Conservation (phyloP, 352 stramenopile genomes). For the Aphanomyces stellatus region DNA sequence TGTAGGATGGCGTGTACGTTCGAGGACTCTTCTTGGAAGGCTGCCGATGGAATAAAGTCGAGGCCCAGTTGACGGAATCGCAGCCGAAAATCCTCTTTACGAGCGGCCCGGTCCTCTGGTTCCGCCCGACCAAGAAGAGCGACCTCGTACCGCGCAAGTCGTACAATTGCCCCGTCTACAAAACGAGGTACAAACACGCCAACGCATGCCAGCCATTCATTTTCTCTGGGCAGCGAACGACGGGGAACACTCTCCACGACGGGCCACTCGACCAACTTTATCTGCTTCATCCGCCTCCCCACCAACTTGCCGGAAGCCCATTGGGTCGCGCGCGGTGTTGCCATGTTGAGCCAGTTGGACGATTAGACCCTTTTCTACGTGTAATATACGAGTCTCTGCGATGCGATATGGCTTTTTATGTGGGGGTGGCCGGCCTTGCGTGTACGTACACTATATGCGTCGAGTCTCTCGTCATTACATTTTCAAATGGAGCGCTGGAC, state of each 20-base stretch:
- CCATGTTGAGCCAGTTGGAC: constrained; percentile 88
- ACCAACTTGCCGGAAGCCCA: constrained; percentile 70
- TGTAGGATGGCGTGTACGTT: constrained; percentile 79
- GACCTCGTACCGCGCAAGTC: constrained; percentile 52
- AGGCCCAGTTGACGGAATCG: constrained; percentile 62
- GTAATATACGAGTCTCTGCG: too few relatives aligned
- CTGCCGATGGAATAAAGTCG: constrained; percentile 74
- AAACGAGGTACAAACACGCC: constrained; percentile 58
- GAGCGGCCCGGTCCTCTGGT: constrained; percentile 71
- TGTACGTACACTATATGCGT: too few relatives aligned
- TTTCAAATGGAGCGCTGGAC: too few relatives aligned
- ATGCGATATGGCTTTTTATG: too few relatives aligned
- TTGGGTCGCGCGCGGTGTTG: constrained; percentile 90
- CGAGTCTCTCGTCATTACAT: too few relatives aligned
- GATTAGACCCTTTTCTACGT: too few relatives aligned
- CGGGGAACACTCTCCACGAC: constrained; percentile 88
- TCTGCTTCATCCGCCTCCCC: constrained; percentile 88
- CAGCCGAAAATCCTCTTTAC: constrained; percentile 87
- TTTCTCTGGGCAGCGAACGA: constrained; percentile 46
- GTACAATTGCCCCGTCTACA: constrained; percentile 93
- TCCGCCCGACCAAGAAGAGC: constrained; percentile 66
- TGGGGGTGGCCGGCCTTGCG: too few relatives aligned
- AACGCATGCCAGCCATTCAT: background rate
- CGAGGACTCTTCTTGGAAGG: constrained; percentile 86
- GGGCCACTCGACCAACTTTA: constrained; percentile 93